Conservation (phyloP, 768 basidiomycete species). For the Glaciozyma antarctica region DNA sequence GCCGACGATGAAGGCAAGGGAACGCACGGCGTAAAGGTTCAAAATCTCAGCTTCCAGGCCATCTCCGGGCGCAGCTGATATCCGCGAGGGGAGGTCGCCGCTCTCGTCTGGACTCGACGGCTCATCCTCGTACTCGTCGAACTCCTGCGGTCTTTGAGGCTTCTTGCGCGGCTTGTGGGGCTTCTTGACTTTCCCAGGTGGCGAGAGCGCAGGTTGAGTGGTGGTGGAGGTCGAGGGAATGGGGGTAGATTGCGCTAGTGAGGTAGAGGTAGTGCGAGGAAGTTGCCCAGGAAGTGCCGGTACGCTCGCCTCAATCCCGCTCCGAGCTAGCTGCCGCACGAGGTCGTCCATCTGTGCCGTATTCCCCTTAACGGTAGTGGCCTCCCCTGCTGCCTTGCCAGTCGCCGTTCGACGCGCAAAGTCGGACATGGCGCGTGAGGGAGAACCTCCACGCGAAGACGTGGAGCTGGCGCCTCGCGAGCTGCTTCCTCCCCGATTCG, state of each 20-base stretch:
- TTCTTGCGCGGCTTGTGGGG: neutral
- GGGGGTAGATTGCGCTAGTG: neutral
- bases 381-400: neutral
- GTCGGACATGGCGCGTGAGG: neutral
- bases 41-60: conserved; percentile 10
- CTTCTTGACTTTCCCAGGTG: neutral
- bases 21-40: conserved; percentile 19
- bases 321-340: neutral
- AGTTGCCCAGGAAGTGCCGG: neutral
- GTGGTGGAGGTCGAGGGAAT: neutral
- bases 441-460: neutral
- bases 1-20: too few relatives aligned
- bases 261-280: neutral
- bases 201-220: neutral
- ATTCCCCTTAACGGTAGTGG: neutral
- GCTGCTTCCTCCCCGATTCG: neutral
- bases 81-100: neutral
- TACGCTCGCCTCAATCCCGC: neutral
- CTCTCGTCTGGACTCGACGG: conserved; percentile 1
- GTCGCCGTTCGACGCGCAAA: neutral
- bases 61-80: conserved; percentile 5
- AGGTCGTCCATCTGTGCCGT: neutral
- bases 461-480: neutral
- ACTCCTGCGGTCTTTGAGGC: neutral
- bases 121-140: neutral